These are phyloP conservation scores for Fusarium devonianum DNA, from an alignment of 2,329 filamentous ascomycete genomes.

Conservation along the genomic window DNA sequence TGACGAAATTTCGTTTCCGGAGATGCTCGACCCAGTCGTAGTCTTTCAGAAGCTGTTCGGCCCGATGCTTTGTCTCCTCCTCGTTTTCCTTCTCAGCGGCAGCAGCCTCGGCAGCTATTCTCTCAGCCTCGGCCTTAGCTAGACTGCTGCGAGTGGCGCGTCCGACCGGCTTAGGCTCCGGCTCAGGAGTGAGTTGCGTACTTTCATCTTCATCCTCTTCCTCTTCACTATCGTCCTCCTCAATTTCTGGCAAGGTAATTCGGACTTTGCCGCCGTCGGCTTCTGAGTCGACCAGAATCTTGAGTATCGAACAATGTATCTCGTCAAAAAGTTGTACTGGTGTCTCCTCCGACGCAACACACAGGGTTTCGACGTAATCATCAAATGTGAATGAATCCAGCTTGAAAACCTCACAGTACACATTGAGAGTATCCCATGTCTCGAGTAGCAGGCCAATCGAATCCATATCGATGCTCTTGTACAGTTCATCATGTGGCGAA, in stretches of 20 bases:
- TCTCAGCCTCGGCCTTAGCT: conserved; percentile 79
- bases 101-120: conserved; percentile 66
- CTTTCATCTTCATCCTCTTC: conserved; percentile 65
- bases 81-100: conserved; percentile 60
- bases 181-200: conserved; percentile 68
- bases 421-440: conserved; percentile 95
- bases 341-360: conserved; percentile 74
- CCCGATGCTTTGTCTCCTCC: conserved; percentile 67
- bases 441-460: conserved; percentile 87
- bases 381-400: conserved; percentile 98
- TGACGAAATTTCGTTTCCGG: conserved; percentile 81
- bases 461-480: conserved; percentile 73
- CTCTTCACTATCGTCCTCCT: conserved; percentile 72
- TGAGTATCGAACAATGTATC: conserved; percentile 89
- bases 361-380: conserved; percentile 89
- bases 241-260: conserved; percentile 77
- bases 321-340: conserved; percentile 89
- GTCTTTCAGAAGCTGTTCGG: conserved; percentile 75
- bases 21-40: conserved; percentile 89
- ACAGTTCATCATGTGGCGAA: conserved; percentile 14
- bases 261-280: conserved; percentile 80
- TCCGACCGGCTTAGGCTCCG: conserved; percentile 69
- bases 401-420: conserved; percentile 95
- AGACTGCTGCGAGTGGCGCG: conserved; percentile 87
- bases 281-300: conserved; percentile 80